Base-by-base conservation (phyloP, 176 grass and related monocot genomes). In the Otatea glauca region DNA sequence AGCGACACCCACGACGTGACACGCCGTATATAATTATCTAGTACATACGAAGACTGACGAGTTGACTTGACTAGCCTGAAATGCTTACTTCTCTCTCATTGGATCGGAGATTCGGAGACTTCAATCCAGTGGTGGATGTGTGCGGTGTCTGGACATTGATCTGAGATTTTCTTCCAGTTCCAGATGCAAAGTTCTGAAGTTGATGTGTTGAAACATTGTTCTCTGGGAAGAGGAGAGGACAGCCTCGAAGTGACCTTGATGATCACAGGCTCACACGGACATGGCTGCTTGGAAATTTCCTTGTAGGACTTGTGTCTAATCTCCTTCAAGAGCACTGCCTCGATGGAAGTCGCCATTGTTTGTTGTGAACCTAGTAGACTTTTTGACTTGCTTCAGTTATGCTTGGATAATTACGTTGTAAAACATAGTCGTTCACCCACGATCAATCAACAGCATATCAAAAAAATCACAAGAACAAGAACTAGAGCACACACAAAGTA, bases 281-380 rank as follows among this genome's bases (percentile, higher is more conserved):
- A 21, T 71, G 38, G 37, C 14, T 81, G 13, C 49, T 1, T 58
- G 50, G 50, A 69, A 81, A 81, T 81, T 81, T 29, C 38, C n/a
- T 45, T 3, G 18, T 12, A 25, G 4, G 56, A 20, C 75, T 27
- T 9, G 37, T 17, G 35, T 18, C 5, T 17, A 34, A 5, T 34
- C 21, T 60, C 41, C 75, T 15, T 23, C 2, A 8, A 23, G 38
- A 21, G 9, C 6, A 42, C 32, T 43, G 14, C 15, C 41, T 8
- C 1, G 2, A 27, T 24, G 38, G 55, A 13, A 18, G 7, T 18
- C 6, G 9, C 15, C 32, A 34, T 0, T 35, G 50, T 66, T 66
- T 37, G 18, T 35, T 21, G 4, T 35, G 48, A 54, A 29, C 16
- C 48, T 53, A 47, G 14, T 17, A 48, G n/a, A 49, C 71, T 11